Evolutionary conservation across 495 filamentous ascomycete species (phyloP), one percentile per base, ranked within the genome.

Genomic region (Sabuloglossum arenarium): DNA sequence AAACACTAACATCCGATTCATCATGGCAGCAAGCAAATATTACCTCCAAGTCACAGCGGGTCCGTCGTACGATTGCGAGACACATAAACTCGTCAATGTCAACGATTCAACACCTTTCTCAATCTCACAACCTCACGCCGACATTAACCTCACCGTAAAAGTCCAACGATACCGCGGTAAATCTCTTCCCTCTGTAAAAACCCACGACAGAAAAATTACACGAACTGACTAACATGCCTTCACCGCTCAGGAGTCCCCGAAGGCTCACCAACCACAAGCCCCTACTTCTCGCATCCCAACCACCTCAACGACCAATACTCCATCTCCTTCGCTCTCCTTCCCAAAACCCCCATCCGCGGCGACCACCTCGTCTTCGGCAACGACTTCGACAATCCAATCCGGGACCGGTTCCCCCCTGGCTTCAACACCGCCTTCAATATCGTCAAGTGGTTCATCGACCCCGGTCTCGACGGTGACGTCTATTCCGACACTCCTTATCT

Each of bases 371-470:
- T 95, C 32, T 94, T 88, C 57, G 90, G 90, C 19, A 96, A 96
- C 65, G 85, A 94, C 68, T 95, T 96, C 59, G 86, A 91, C 61
- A 76, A 81, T 27, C 85, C 89, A 0, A 86, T 98, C 57, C 78
- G 86, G 39, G 81, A 91, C 61, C 74, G 80, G n/a, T 71, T 98
- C 0, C 91, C 91, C 0, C 84, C 83, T 0, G 90, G 88, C 5
- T 94, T 95, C 65, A 75, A 74, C 52, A 78, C 82, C 0, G 86
- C 86, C 0, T 79, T 94, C 66, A 81, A 77, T 29, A 77, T 94
- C 6, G 85, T 88, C 16, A 85, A 85, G 65, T 89, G 85, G 80
- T 77, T 76, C 59, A 76, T 96, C 47, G 91, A 98, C 63, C 90
- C 90, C 0, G 82, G 85, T 0, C 70, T 98, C 0, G 84, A 94